Conservation (phyloP, 2,329 filamentous ascomycete species). For the Pyricularia sp. region DNA sequence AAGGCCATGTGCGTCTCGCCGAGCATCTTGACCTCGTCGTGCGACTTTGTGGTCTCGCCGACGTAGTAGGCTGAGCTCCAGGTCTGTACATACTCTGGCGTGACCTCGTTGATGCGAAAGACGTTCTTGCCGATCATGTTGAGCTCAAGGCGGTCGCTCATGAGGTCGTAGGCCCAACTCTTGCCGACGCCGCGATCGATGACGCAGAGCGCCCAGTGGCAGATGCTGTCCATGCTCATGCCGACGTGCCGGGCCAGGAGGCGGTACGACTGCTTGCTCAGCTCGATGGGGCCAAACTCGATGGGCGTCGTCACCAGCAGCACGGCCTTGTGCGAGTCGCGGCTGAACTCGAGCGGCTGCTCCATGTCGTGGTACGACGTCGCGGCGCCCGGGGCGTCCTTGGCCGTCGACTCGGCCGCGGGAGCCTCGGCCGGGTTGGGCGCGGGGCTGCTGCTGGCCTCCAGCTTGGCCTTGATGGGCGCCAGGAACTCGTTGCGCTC, state of each 20-base stretch:
- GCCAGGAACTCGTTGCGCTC: conserved; percentile 5
- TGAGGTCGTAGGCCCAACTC: conserved; percentile 20
- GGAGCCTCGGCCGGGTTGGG: not conserved
- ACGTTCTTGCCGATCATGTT: conserved; percentile 17
- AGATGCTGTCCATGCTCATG: conserved; percentile 19
- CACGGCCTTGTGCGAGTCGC: conserved; percentile 12
- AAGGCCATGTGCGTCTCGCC: conserved; percentile 13
- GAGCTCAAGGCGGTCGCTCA: conserved; percentile 20
- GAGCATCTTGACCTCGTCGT: conserved; percentile 18
- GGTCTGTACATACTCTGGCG: conserved; percentile 15
- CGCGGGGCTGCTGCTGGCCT: not conserved
- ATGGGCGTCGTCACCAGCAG: conserved; percentile 19
- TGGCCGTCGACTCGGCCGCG: not conserved
- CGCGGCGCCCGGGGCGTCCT: not conserved
- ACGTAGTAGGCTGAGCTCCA: conserved; percentile 22
- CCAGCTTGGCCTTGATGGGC: not conserved
- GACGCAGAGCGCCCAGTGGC: conserved; percentile 19
- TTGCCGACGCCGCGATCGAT: conserved; percentile 14
- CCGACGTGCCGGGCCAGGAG: conserved; percentile 18
- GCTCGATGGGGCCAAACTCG: conserved; percentile 18
- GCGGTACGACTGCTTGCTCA: conserved; percentile 16
- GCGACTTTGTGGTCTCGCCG: conserved; percentile 20
- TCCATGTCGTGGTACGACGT: not conserved
- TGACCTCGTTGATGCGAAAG: conserved; percentile 20
- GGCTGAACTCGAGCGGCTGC: conserved; percentile 3